Evolutionary conservation across 2,329 filamentous ascomycete genomes (phyloP).

Genomic region (Tolypocladium album): DNA sequence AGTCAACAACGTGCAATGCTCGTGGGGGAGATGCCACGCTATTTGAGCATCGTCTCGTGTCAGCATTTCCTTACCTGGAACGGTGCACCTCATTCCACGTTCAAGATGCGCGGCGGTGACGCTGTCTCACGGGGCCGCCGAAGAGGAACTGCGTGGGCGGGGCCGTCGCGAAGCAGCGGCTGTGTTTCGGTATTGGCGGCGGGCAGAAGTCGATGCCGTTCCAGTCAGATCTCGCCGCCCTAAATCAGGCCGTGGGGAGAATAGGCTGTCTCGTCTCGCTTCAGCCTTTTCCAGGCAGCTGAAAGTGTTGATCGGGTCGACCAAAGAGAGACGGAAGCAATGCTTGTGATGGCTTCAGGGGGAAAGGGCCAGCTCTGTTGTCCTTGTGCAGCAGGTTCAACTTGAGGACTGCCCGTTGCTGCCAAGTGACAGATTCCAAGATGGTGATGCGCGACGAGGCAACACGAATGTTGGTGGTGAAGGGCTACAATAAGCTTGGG

Average conservation of each 20-base stretch:
- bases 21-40: background rate
- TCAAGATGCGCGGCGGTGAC: background rate
- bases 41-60: background rate
- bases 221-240: background rate
- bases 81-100: background rate
- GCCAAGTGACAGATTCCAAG: background rate
- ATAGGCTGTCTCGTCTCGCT: background rate
- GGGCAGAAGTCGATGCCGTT: background rate
- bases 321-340: background rate
- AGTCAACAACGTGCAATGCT: background rate
- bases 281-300: background rate
- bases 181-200: background rate
- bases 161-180: background rate
- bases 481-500: background rate
- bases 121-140: conserved; percentile 2
- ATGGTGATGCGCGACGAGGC: background rate
- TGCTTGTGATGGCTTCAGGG: background rate
- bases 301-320: background rate
- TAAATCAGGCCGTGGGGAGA: background rate
- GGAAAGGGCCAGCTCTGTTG: background rate
- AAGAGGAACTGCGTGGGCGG: background rate
- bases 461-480: background rate
- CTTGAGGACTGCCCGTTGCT: background rate
- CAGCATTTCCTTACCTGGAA: background rate
- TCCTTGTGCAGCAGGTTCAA: background rate